Evolutionary conservation across 805 yeast species (phyloP), one percentile per base, ranked within the genome.

Genomic region (Isabelozyma pseudorhagii): DNA sequence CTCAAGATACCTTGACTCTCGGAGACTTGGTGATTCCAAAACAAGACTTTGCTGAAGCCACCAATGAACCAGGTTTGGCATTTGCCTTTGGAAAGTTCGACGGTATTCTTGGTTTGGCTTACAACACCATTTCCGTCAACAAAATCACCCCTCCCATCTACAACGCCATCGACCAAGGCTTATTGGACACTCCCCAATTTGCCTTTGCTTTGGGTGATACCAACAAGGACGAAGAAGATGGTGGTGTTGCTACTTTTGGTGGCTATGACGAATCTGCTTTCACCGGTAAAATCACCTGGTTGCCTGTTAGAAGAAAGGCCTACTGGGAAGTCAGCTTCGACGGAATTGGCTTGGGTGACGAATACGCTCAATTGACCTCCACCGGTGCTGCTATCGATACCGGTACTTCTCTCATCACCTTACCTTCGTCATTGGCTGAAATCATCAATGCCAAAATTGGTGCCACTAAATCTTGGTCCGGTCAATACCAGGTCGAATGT

Each of bases 21-120:
- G 98, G 97, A 52, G 94, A 85, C 64, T 82, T 94, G 73, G 71
- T 77, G 49, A 92, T 94, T 64, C 87, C 91, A 57, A 75, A 85
- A 56, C 98, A 93, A 77, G 96, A 86, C 67, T 94, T 94, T 66
- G 98, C 96, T 53, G 99, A 94, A 79, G 93, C 97, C 55, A 94
- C 99, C 51, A 82, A 83, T 61, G 99, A 94, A 78, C 98, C 98
- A 41, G 99, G 99, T 50, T 81, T 94, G 58, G 94, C 97, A 0
- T 94, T 94, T 75, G 98, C 99, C 46, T 94, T 94, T 72, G 99
- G 97, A 71, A 93, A 94, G 74, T 94, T 94, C 68, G 99, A 94
- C 68, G 99, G 99, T 74, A 92, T 94, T 58, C 77, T 94, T 55
- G 99, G 99, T 57, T 82, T 94, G 59, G 99, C 89, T 56, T 94